Conservation (phyloP, 371 early-diverging fungal species). For the Mortierella sp. region DNA sequence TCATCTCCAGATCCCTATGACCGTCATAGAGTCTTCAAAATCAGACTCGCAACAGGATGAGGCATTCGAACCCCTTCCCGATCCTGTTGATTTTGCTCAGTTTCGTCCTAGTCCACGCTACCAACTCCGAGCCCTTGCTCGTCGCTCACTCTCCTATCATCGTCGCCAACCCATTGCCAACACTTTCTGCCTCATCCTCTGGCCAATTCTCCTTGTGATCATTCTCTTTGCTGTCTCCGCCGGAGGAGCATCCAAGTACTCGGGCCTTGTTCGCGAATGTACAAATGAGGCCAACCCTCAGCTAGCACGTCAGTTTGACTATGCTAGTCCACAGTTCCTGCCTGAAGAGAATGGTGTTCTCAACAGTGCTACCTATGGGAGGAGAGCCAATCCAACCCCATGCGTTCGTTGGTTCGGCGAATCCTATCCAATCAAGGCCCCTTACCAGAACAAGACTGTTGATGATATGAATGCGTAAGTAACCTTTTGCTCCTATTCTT, state of each 20-base stretch:
- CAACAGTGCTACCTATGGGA: constrained; percentile 24
- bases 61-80: constrained; percentile 42
- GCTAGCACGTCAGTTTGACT: not conserved
- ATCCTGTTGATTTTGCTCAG: constrained; percentile 34
- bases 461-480: constrained; percentile 23
- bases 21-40: no score
- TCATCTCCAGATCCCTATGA: not conserved
- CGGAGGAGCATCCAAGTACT: not conserved
- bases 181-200: constrained; percentile 65
- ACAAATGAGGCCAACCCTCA: constrained; percentile 25
- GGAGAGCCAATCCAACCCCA: not conserved
- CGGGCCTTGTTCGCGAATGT: constrained; percentile 19
- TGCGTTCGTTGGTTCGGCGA: constrained; percentile 51
- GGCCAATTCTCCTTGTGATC: constrained; percentile 61
- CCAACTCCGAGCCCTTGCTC: constrained; percentile 46
- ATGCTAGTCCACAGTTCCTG: not conserved
- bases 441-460: constrained; percentile 26
- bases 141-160: constrained; percentile 69
- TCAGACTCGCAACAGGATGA: not conserved
- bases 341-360: not conserved
- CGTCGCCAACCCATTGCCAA: constrained; percentile 69
- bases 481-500: not conserved
- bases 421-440: constrained; percentile 30
- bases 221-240: constrained; percentile 24
- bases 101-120: constrained; percentile 21